Evolutionary conservation across 805 yeast species (phyloP).

Genomic region (Candida odintsovae): DNA sequence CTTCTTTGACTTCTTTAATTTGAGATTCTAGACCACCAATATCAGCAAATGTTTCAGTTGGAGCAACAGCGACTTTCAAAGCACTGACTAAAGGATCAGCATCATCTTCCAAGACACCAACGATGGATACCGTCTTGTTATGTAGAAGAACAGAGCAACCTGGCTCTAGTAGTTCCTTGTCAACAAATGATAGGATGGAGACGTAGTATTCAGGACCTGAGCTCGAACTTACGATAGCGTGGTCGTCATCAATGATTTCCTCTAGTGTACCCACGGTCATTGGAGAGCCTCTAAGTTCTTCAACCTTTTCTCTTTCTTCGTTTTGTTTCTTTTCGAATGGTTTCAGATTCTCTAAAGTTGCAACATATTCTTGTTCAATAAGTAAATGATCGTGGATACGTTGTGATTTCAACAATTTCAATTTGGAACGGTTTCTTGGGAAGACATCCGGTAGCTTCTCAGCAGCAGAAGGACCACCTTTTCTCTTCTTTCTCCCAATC

Average conservation of each 20-base stretch:
- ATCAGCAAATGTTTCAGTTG: conserved; percentile 94
- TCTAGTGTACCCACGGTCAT: conserved; percentile 95
- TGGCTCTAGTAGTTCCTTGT: conserved; percentile 91
- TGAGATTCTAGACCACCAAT: conserved; percentile 92
- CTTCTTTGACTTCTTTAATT: conserved; percentile 96
- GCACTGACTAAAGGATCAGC: conserved; percentile 97
- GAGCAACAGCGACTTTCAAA: conserved; percentile 97
- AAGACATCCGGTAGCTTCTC: conserved; percentile 79
- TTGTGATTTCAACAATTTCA: conserved; percentile 86
- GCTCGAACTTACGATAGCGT: conserved; percentile 93
- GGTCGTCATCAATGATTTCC: conserved; percentile 97
- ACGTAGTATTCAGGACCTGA: conserved; percentile 98
- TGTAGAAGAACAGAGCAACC: conserved; percentile 94
- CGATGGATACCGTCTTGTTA: conserved; percentile 91
- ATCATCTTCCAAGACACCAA: conserved; percentile 98
- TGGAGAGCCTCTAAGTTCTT: conserved; percentile 93
- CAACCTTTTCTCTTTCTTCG: conserved; percentile 92
- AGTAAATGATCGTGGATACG: conserved; percentile 94
- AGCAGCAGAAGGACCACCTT: conserved; percentile 81
- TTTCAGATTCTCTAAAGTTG: conserved; percentile 89
- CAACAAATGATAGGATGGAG: conserved; percentile 92
- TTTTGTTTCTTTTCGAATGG: conserved; percentile 96
- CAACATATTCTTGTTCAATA: conserved; percentile 92
- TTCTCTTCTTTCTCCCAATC: conserved; percentile 88
- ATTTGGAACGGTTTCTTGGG: conserved; percentile 91